Evolutionary conservation across 2,329 filamentous ascomycete genomes (phyloP).

Genomic region (Ceratocystis ficicola): DNA sequence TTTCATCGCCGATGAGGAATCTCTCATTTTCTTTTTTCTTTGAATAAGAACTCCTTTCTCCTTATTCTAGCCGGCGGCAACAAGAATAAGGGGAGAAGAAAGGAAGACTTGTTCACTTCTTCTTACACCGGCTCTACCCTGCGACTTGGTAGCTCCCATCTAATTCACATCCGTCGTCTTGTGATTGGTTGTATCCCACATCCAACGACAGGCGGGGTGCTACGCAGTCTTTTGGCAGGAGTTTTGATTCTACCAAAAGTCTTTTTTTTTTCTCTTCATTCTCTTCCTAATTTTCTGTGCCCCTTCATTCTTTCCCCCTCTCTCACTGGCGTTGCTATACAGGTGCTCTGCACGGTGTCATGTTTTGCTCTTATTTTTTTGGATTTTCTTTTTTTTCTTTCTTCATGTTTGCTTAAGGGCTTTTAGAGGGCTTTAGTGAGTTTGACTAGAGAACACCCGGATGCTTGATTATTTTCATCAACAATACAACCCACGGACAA

Average conservation of each 20-base stretch:
- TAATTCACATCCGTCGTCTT: not conserved
- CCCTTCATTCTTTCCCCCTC: not conserved
- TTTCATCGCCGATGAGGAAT: not conserved
- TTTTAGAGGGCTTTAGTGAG: not conserved
- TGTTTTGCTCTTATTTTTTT: not conserved
- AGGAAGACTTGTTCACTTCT: not conserved
- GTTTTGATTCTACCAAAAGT: not conserved
- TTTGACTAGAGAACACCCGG: not conserved
- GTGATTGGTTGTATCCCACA: constrained; percentile 6
- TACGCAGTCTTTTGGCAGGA: constrained; percentile 1
- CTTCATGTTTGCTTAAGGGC: not conserved
- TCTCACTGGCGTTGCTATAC: constrained; percentile 4
- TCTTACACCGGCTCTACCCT: not conserved
- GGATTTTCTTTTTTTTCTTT: not conserved
- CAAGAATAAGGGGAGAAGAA: not conserved
- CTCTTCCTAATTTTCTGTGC: constrained; percentile 3
- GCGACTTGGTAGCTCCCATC: not conserved
- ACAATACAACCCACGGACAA: not conserved
- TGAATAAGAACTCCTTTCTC: not conserved
- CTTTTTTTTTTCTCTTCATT: not conserved
- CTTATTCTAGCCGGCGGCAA: not conserved
- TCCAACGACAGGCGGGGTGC: not conserved
- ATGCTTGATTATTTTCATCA: not conserved
- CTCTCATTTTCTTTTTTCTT: not conserved
- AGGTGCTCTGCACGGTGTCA: not conserved